These are phyloP conservation scores for Backusella australiensis DNA, from an alignment of 192 early-diverging fungal genomes.

Conservation along the genomic window DNA sequence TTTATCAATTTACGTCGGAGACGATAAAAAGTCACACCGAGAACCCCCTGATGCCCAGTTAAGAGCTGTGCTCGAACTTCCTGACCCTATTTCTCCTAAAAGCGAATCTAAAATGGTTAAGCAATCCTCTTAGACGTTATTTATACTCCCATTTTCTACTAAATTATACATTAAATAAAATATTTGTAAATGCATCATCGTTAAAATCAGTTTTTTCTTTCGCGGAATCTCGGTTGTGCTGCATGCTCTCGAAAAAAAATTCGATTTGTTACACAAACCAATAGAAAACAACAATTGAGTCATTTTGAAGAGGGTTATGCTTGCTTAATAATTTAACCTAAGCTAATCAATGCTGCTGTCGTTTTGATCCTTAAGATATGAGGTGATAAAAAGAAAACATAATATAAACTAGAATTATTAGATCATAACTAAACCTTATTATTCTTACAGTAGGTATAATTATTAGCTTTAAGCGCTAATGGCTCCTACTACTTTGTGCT, in stretches of 20 bases:
- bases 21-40: constrained; percentile 21
- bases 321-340: background rate
- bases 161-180: background rate
- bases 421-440: background rate
- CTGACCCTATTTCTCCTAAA: constrained; percentile 16
- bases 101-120: constrained; percentile 17
- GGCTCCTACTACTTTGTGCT: background rate
- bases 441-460: background rate
- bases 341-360: background rate
- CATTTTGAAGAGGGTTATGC: background rate
- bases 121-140: constrained; percentile 8
- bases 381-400: background rate
- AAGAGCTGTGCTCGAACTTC: constrained; percentile 31
- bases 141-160: background rate
- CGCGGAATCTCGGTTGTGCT: background rate
- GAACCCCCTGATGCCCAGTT: constrained; percentile 34
- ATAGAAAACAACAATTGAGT: background rate
- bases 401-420: background rate
- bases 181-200: constrained; percentile 1
- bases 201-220: background rate
- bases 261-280: background rate
- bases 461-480: background rate
- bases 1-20: constrained; percentile 39
- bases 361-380: background rate
- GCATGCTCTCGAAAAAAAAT: background rate